phyloP scores from a whole-genome alignment of 1,284 basidiomycete species.

The Coniferiporia sulphurascens region DNA sequence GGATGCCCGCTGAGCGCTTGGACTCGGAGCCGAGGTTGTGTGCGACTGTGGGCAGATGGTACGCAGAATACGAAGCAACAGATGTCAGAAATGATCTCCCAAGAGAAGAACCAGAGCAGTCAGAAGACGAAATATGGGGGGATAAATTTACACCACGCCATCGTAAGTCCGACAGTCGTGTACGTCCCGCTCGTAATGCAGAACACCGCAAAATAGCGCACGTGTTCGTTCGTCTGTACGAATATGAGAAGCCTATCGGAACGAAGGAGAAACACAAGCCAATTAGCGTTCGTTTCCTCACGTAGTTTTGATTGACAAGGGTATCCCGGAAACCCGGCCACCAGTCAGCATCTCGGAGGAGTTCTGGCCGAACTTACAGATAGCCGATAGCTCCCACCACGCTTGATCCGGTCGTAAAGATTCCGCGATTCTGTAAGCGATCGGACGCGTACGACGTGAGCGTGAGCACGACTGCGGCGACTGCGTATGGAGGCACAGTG shows the following conservation, averaged over 20 bases:
- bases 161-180: conserved; percentile 57
- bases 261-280: not conserved
- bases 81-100: not conserved
- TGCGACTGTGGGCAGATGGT: conserved; percentile 38
- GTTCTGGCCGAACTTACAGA: conserved; percentile 37
- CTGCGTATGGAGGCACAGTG: conserved; percentile 80
- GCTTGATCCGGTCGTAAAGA: conserved; percentile 47
- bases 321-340: not conserved
- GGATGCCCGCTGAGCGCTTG: conserved; percentile 69
- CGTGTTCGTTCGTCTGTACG: conserved; percentile 41
- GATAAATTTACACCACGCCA: conserved; percentile 63
- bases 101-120: not conserved
- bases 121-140: not conserved
- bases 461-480: conserved; percentile 65
- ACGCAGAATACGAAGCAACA: too few species aligned
- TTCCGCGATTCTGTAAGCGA: conserved; percentile 63
- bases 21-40: conserved; percentile 77
- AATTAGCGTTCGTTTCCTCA: not conserved
- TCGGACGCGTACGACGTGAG: conserved; percentile 66
- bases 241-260: conserved; percentile 45
- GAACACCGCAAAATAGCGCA: conserved; percentile 65
- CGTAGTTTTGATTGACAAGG: not conserved
- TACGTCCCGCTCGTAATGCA: conserved; percentile 68
- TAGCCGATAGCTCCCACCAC: conserved; percentile 60
- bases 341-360: not conserved